Evolutionary conservation across 2,329 filamentous ascomycete species (phyloP), one percentile per base, ranked within the genome.

Genomic region (Colletotrichum sp.): DNA sequence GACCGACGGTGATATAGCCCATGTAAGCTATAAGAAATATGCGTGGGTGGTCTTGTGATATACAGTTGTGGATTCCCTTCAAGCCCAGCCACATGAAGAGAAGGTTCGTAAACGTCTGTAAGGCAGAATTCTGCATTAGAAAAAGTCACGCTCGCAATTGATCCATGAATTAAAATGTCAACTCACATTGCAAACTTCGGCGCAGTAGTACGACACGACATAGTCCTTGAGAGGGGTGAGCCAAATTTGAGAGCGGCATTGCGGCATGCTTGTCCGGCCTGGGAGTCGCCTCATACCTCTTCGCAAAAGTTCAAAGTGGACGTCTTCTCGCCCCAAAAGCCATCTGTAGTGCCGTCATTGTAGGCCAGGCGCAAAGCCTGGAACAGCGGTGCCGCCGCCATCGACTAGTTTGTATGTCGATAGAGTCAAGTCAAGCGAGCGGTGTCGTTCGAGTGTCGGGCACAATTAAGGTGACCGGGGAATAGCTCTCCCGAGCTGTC

Each of bases 241-340:
- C 80, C 28, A 79, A 77, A 55, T 56, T 61, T 28, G 56, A 43
- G 9, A 60, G 64, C 15, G 22, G 9, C 8, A 28, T 28, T 18
- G 22, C 28, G 16, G 16, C 15, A 18, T 27, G 22, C n/a, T 22
- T 34, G 15, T 12, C 16, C 43, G 27, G 64, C 27, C 25, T 15
- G n/a, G 22, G 32, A 64, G 76, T 83, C 28, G 15, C n/a, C n/a
- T 66, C 76, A 77, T 83, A 93, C 93, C 88, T 95, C 94, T 88
- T 96, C 94, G 81, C 94, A 96, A 90, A 94, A 96, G 82, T 96
- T 95, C 60, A 95, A 81, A 1, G 93, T 95, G 10, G 92, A 92
- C 2, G 93, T 95, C 71, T 94, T 91, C 27, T 93, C 91, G 8
- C 89, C 90, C 93, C 93, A 95, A 82, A 91, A 92, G 25, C 93